Conservation (phyloP, 805 yeast genomes). For the Yarrowia alimentaria region DNA sequence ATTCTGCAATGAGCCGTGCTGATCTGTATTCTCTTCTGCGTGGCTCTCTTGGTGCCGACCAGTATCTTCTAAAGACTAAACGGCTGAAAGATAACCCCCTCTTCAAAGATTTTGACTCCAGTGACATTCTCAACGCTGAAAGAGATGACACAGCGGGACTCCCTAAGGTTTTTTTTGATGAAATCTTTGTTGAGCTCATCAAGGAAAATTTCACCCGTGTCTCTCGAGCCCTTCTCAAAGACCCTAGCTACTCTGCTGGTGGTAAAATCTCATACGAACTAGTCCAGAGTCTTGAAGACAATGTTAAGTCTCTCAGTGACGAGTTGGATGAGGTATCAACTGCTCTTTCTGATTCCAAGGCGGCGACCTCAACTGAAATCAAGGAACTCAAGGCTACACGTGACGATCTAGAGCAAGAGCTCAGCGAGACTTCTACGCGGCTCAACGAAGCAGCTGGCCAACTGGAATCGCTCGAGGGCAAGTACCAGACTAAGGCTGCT, state of each 20-base stretch:
- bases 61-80: conserved; percentile 67
- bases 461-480: conserved; percentile 29
- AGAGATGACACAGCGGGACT: conserved; percentile 75
- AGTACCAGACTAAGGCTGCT: conserved; percentile 22
- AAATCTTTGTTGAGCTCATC: conserved; percentile 60
- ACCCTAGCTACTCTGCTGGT: conserved; percentile 71
- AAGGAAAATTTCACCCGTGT: conserved; percentile 70
- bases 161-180: conserved; percentile 75
- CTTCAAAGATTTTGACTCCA: conserved; percentile 58
- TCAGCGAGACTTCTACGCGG: conserved; percentile 40
- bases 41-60: conserved; percentile 76
- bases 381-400: conserved; percentile 35
- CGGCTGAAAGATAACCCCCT: conserved; percentile 62
- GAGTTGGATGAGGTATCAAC: conserved; percentile 32
- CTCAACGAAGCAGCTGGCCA: conserved; percentile 31
- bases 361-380: conserved; percentile 31
- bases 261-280: conserved; percentile 62
- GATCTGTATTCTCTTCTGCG: conserved; percentile 62
- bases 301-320: conserved; percentile 32
- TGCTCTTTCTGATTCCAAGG: conserved; percentile 38
- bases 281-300: conserved; percentile 43
- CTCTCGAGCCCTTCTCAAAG: conserved; percentile 65
- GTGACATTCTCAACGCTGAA: conserved; percentile 49
- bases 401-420: conserved; percentile 41
- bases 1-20: conserved; percentile 56